Evolutionary conservation across 306 rosid species (phyloP).

Genomic region (Vigna radiata): DNA sequence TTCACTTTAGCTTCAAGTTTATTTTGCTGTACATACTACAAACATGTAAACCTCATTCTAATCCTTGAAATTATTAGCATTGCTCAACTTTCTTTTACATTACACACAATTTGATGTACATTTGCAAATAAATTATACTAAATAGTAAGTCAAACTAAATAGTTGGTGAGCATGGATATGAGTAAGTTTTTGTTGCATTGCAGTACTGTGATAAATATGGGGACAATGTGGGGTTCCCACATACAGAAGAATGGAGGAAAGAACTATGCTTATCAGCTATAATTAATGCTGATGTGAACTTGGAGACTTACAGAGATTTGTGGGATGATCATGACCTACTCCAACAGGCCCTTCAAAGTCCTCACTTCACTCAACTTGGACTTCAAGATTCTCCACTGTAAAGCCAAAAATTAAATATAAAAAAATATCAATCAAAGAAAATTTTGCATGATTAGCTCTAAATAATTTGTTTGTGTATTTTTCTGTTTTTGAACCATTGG

Average conservation of each 20-base stretch:
- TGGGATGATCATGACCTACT: slow-evolving; percentile 76
- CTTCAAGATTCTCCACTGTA: slow-evolving; percentile 46
- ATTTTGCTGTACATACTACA: background rate
- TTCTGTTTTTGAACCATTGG: slow-evolving; percentile 4
- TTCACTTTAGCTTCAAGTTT: slow-evolving; percentile 10
- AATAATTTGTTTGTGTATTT: slow-evolving; percentile 17
- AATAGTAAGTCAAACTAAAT: no score
- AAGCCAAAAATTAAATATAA: slow-evolving; percentile 7
- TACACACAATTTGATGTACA: no score
- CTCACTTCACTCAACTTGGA: slow-evolving; percentile 80
- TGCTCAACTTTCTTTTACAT: no score
- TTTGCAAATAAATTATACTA: no score
- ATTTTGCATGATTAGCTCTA: slow-evolving; percentile 2
- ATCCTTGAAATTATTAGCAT: background rate
- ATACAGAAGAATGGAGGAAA: slow-evolving; percentile 91
- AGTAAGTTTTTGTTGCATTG: slow-evolving; percentile 35
- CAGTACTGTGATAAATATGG: slow-evolving; percentile 88
- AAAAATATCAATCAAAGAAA: background rate
- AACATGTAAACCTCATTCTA: background rate
- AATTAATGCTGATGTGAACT: slow-evolving; percentile 54
- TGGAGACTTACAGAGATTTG: slow-evolving; percentile 83
- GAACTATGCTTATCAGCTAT: slow-evolving; percentile 61
- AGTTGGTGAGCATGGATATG: no score
- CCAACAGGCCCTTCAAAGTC: slow-evolving; percentile 79
- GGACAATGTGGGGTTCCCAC: slow-evolving; percentile 74